Percentiles rank a stretch among this genome's conserved stretches.
These are phyloP conservation scores for Heteromeles arbutifolia DNA, from an alignment of 306 rosid species.

Conservation along the genomic window DNA sequence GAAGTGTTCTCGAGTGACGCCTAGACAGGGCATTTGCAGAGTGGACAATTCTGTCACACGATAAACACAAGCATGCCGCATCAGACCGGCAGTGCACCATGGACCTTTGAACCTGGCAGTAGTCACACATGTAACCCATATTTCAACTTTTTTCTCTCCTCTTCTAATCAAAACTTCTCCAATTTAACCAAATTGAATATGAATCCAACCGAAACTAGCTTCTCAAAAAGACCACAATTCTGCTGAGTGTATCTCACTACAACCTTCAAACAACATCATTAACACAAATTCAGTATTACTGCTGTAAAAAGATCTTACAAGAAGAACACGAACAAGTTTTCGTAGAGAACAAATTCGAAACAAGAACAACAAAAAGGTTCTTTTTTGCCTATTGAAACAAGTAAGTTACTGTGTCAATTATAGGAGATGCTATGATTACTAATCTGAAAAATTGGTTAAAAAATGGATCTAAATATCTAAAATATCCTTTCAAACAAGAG, in stretches of 20 bases:
- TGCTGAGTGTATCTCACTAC: constrained; percentile 11
- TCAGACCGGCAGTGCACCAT: constrained; percentile 95
- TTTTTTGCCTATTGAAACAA: not conserved
- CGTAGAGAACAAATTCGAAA: not conserved
- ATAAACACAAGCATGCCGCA: constrained; percentile 83
- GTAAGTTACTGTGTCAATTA: not conserved
- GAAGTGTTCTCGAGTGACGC: constrained; percentile 79
- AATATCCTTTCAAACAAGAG: not conserved
- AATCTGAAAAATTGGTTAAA: not conserved
- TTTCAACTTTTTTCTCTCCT: constrained; percentile 12
- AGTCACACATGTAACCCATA: constrained; percentile 90
- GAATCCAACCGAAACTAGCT: constrained; percentile 18
- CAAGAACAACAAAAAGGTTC: not conserved
- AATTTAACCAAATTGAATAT: constrained; percentile 14
- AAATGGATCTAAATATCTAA: not conserved
- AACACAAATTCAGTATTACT: constrained; percentile 20
- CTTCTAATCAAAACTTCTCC: constrained; percentile 21
- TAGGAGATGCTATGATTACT: not conserved
- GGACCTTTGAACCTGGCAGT: constrained; percentile 81
- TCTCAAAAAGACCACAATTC: constrained; percentile 14
- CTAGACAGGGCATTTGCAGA: constrained; percentile 88
- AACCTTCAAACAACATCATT: constrained; percentile 18
- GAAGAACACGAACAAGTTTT: not conserved
- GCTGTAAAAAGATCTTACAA: constrained; percentile 9
- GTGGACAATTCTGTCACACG: constrained; percentile 92